Evolutionary conservation across 1,139 yeast genomes (phyloP), one percentile per base, ranked within the genome.

Genomic region (Schwanniomyces etchellsii): DNA sequence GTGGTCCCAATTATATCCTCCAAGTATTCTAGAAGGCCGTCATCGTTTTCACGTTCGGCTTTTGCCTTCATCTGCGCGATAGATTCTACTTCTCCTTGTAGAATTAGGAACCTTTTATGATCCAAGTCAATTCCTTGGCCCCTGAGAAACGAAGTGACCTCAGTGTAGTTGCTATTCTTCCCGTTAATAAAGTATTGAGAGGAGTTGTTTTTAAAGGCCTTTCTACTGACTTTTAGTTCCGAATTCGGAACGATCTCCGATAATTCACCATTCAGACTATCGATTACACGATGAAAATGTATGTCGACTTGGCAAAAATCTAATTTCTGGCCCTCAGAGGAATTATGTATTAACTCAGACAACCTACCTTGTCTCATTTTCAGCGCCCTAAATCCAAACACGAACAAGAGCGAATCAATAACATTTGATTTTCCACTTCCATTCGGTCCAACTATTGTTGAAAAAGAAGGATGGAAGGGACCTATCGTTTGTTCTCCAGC

Each of bases 391-490:
- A 93, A 93, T 0, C 99, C 99, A 60, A 93, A 93, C 3, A 93
- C 98, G 56, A 93, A 93, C 36, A 93, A 65, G 73, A 93, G 74
- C 2, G 97, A 84, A 52, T 93, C 99, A 41, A 93, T 93, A 24
- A 93, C 98, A 51, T 93, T 93, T 9, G 97, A 89, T 56, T 91
- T 91, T 5, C 98, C 98, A 24, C 95, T 84, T 18, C 99, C 99
- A 53, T 93, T 93, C 3, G 98, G 98, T 0, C 99, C 99, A n/a
- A 93, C 97, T 6, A 93, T 95, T 0, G 99, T 96, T 5, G 96
- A 85, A 51, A 93, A 93, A 2, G 95, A 85, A 27, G 88, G 63
- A 51, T 91, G 83, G 55, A 93, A 93, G 0, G 99, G 98, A 0
- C 99, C 99, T 36, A 93, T 84, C 6, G 75, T 75, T 57, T 91